A percentile compares a stretch with the other conserved stretches of the same genome.
These are phyloP conservation scores for Talaromyces sp. DNA, from an alignment of 2,329 filamentous ascomycete genomes.

Conservation along the genomic window DNA sequence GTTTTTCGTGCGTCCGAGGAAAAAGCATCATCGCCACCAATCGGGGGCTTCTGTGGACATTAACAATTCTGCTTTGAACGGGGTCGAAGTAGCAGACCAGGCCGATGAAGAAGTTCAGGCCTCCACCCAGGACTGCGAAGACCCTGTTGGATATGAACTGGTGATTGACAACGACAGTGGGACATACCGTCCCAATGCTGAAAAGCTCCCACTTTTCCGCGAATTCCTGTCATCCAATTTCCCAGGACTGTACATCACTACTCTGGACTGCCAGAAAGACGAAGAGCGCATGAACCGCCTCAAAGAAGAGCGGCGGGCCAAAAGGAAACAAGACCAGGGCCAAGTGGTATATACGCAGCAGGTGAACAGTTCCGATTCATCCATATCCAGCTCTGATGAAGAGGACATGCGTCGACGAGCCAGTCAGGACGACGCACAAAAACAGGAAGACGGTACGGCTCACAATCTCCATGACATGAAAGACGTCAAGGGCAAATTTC, in stretches of 20 bases:
- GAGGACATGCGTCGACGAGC: conserved; percentile 48
- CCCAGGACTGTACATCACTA: conserved; percentile 67
- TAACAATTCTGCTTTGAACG: background rate
- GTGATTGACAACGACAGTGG: conserved; percentile 94
- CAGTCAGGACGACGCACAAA: conserved; percentile 18
- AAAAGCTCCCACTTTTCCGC: conserved; percentile 65
- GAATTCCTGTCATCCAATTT: conserved; percentile 67
- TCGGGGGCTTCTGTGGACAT: conserved; percentile 25
- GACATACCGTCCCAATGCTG: conserved; percentile 82
- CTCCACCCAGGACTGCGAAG: conserved; percentile 22
- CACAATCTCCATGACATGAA: conserved; percentile 27
- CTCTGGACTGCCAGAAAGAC: conserved; percentile 66
- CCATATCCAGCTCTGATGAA: conserved; percentile 50
- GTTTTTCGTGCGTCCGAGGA: conserved; percentile 76
- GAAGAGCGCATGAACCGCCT: conserved; percentile 66
- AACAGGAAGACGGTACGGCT: background rate
- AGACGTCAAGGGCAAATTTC: conserved; percentile 31
- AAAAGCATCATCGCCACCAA: conserved; percentile 36
- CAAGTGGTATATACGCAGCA: conserved; percentile 51
- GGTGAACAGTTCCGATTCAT: conserved; percentile 33
- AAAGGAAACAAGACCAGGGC: conserved; percentile 60
- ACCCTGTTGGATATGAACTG: conserved; percentile 67
- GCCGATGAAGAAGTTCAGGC: background rate
- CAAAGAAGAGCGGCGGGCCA: conserved; percentile 68
- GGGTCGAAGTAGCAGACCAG: background rate